Percentiles rank a stretch among this genome's conserved stretches.
phyloP scores from a whole-genome alignment of 257 asterid genomes.

The Anisodus tanguticus region DNA sequence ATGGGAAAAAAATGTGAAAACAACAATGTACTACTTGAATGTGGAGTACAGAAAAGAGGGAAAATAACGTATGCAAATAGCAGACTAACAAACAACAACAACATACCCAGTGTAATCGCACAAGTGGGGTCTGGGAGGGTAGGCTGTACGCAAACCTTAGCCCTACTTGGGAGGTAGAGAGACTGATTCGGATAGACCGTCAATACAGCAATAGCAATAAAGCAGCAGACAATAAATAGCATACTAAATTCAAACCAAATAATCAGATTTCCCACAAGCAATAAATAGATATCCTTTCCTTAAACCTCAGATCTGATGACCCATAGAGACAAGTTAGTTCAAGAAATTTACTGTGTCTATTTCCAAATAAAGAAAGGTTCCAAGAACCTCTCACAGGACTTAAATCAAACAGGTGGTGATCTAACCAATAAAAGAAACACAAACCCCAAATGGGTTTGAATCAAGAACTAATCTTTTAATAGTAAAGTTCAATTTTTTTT shows the following conservation, averaged over 20 bases:
- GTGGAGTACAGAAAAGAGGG: background rate
- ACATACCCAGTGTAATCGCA: no score
- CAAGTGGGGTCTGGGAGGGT: no score
- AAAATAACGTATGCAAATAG: no score
- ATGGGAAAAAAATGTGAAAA: background rate
- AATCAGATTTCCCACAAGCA: conserved; percentile 6
- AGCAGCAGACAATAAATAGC: no score
- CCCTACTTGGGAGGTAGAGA: no score
- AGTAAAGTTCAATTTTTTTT: background rate
- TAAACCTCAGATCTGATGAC: conserved; percentile 21
- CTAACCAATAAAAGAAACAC: conserved; percentile 22
- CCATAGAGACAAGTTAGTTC: background rate
- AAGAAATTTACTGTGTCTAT: background rate
- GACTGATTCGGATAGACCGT: no score
- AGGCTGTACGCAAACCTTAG: no score
- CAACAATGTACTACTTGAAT: background rate
- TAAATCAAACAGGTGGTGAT: background rate
- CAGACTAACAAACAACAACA: no score
- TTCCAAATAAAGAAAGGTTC: background rate
- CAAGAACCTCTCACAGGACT: background rate
- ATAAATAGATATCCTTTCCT: conserved; percentile 1
- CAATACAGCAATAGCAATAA: no score
- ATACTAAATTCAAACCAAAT: conserved; percentile 15
- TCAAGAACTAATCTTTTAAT: conserved; percentile 6
- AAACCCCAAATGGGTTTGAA: background rate